Evolutionary conservation across 768 basidiomycete species (phyloP).

Genomic region (Pisolithus microcarpus): DNA sequence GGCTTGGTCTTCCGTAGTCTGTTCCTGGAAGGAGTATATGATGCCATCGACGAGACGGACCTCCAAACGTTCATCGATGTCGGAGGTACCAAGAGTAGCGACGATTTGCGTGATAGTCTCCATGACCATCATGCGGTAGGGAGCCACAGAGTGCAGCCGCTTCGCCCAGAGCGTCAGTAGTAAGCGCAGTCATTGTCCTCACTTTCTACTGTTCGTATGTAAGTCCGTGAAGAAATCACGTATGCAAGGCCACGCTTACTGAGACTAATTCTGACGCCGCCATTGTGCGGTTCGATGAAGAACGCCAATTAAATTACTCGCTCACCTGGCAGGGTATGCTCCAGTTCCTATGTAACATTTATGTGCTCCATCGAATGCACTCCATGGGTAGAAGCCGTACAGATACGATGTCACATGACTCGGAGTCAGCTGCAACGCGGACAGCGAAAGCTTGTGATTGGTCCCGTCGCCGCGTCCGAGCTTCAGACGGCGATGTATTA

Average conservation of each 20-base stretch:
- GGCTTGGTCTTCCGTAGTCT: conserved; percentile 97
- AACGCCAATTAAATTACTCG: no score
- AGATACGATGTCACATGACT: no score
- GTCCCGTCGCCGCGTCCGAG: no score
- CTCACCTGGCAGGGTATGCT: no score
- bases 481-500: conserved; percentile 45
- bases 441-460: no score
- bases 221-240: conserved; percentile 41
- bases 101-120: conserved; percentile 98
- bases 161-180: conserved; percentile 87
- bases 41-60: conserved; percentile 94
- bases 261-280: no score
- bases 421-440: no score
- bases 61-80: conserved; percentile 94
- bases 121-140: conserved; percentile 99
- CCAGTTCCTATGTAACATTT: no score
- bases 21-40: conserved; percentile 99
- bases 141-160: conserved; percentile 94
- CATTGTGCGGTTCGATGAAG: no score
- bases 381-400: no score
- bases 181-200: conserved; percentile 71
- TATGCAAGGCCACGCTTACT: no score
- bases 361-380: no score
- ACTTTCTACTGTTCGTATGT: conserved; percentile 78
- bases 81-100: conserved; percentile 88